These are phyloP conservation scores for Neoboletus magnificus DNA, from an alignment of 768 basidiomycete species.

Conservation along the genomic window DNA sequence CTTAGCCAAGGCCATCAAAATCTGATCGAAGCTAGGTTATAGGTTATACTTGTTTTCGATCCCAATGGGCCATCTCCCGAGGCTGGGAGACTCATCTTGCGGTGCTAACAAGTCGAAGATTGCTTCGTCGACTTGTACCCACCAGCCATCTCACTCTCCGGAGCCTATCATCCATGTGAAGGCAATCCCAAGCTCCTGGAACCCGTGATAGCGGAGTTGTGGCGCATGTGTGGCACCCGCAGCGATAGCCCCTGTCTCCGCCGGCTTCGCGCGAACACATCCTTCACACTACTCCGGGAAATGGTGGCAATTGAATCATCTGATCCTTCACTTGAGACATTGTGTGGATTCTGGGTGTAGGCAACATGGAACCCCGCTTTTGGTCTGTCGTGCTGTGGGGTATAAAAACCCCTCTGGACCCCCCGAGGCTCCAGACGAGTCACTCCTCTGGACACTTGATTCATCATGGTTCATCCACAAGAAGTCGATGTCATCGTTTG, in stretches of 20 bases:
- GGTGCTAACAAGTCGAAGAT: not conserved
- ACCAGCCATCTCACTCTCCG: not conserved
- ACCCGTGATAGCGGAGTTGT: not conserved
- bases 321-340: conserved; percentile 7
- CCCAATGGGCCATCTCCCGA: not conserved
- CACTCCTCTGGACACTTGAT: not conserved
- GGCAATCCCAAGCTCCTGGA: not conserved
- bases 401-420: conserved; percentile 13
- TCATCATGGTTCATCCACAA: conserved; percentile 50
- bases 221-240: not conserved
- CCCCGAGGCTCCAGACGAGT: not conserved
- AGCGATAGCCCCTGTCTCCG: not conserved
- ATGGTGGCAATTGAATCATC: conserved; percentile 8
- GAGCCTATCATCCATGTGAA: conserved; percentile 5
- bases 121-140: not conserved
- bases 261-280: not conserved
- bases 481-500: conserved; percentile 72
- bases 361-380: conserved; percentile 2
- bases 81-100: not conserved
- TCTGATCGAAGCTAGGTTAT: not conserved
- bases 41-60: not conserved
- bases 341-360: not conserved
- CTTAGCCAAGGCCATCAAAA: not conserved
- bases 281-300: conserved; percentile 1
- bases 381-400: not conserved